These are phyloP conservation scores for Picochlorum sp. DNA, from an alignment of 139 green algal genomes.

Conservation along the genomic window DNA sequence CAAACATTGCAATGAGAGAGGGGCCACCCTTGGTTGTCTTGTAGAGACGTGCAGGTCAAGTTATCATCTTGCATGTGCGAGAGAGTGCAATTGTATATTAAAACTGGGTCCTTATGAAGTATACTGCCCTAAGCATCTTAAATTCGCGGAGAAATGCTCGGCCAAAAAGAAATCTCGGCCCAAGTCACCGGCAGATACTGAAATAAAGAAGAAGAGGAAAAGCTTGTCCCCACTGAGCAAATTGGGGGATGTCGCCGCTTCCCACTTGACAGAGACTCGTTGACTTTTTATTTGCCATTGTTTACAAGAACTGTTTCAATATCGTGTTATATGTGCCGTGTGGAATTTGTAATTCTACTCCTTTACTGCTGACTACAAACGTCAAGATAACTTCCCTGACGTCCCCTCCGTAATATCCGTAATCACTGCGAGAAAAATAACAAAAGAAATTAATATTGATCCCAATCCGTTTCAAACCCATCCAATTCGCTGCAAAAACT, in stretches of 20 bases:
- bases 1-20: conserved; percentile 33
- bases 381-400: conserved; percentile 1
- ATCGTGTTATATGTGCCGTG: no score
- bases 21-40: conserved; percentile 67
- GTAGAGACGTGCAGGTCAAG: conserved; percentile 37
- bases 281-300: no score
- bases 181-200: no score
- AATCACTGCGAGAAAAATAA: no score
- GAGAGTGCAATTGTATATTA: conserved; percentile 18
- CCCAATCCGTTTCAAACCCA: background rate
- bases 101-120: conserved; percentile 31
- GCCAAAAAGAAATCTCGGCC: no score
- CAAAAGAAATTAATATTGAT: background rate
- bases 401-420: conserved; percentile 23
- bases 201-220: no score
- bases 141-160: background rate
- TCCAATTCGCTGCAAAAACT: conserved; percentile 6
- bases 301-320: no score
- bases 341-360: no score
- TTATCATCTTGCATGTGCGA: conserved; percentile 67
- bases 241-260: no score
- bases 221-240: no score
- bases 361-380: background rate
- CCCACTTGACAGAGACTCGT: no score
- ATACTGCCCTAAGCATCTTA: conserved; percentile 44